A percentile compares a stretch with the other conserved stretches of the same genome.
Conservation (phyloP, 495 filamentous ascomycete species). For the Aspergillus leporis region DNA sequence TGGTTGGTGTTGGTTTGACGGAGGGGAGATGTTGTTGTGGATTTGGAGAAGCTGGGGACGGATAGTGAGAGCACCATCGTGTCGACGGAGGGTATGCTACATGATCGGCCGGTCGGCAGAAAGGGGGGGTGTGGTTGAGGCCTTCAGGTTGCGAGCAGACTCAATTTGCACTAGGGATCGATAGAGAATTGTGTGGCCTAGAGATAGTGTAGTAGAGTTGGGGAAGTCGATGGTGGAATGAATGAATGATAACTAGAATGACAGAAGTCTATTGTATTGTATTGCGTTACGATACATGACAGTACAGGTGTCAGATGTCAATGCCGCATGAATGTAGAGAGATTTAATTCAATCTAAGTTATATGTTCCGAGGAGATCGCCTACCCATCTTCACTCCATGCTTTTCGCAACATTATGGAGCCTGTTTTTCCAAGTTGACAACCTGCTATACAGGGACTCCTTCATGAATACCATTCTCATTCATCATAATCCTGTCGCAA, state of each 20-base stretch:
- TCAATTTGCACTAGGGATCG: too few species aligned
- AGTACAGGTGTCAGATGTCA: not conserved
- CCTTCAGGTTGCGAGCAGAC: not conserved
- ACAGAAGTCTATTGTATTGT: not conserved
- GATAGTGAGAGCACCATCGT: conserved; percentile 47
- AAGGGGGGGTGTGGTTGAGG: not conserved
- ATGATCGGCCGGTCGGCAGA: conserved; percentile 25
- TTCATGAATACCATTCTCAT: too few species aligned
- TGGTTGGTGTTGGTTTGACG: conserved; percentile 22
- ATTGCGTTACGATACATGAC: not conserved
- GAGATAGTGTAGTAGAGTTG: not conserved
- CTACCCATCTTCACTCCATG: too few species aligned
- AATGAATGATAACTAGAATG: not conserved
- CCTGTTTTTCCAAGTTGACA: too few species aligned
- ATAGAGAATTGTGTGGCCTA: too few species aligned
- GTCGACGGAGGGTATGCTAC: conserved; percentile 29
- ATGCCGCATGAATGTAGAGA: too few species aligned
- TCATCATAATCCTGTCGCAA: too few species aligned
- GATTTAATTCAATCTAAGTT: too few species aligned
- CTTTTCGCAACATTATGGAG: too few species aligned
- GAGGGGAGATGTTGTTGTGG: conserved; percentile 32
- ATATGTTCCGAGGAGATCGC: too few species aligned
- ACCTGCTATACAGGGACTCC: too few species aligned
- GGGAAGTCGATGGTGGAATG: not conserved
- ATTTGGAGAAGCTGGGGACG: conserved; percentile 41